Evolutionary conservation across 352 stramenopile genomes (phyloP).

Genomic region (Nothophytophthora sp.): DNA sequence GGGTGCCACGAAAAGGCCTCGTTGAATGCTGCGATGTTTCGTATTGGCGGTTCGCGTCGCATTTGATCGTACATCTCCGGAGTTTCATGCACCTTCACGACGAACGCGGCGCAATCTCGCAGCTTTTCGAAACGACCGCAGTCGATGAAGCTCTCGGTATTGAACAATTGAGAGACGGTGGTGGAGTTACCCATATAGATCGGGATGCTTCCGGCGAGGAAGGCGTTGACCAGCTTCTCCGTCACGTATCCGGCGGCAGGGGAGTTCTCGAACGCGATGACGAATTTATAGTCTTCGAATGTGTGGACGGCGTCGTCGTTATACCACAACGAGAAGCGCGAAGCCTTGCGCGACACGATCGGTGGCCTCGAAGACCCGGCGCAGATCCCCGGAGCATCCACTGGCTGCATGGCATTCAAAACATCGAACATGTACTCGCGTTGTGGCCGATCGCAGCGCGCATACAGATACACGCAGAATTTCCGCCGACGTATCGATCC

Average conservation of each 20-base stretch:
- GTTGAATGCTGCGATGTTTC: slow-evolving; percentile 27
- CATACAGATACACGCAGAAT: slow-evolving; percentile 59
- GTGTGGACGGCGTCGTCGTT: slow-evolving; percentile 36
- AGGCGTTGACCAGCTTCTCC: slow-evolving; percentile 54
- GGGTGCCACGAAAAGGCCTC: slow-evolving; percentile 50
- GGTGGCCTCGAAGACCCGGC: slow-evolving; percentile 14
- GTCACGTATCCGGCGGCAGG: slow-evolving; percentile 42
- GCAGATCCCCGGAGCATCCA: slow-evolving; percentile 51
- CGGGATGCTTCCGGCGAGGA: slow-evolving; percentile 45
- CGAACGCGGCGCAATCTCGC: slow-evolving; percentile 31
- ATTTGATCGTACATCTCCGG: slow-evolving; percentile 31
- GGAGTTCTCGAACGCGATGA: slow-evolving; percentile 56
- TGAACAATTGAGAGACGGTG: slow-evolving; percentile 40
- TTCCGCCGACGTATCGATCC: neutral
- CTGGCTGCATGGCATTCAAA: slow-evolving; percentile 35
- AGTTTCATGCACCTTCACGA: slow-evolving; percentile 39
- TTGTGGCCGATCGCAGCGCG: slow-evolving; percentile 39
- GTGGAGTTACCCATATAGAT: slow-evolving; percentile 49
- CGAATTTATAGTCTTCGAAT: slow-evolving; percentile 47
- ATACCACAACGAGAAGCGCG: slow-evolving; percentile 22
- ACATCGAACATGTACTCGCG: slow-evolving; percentile 53
- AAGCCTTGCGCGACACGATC: slow-evolving; percentile 3
- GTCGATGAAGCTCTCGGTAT: slow-evolving; percentile 50
- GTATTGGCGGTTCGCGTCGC: slow-evolving; percentile 23
- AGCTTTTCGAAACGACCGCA: slow-evolving; percentile 42